phyloP scores from a whole-genome alignment of 257 asterid genomes.

The Gentiana dahurica region DNA sequence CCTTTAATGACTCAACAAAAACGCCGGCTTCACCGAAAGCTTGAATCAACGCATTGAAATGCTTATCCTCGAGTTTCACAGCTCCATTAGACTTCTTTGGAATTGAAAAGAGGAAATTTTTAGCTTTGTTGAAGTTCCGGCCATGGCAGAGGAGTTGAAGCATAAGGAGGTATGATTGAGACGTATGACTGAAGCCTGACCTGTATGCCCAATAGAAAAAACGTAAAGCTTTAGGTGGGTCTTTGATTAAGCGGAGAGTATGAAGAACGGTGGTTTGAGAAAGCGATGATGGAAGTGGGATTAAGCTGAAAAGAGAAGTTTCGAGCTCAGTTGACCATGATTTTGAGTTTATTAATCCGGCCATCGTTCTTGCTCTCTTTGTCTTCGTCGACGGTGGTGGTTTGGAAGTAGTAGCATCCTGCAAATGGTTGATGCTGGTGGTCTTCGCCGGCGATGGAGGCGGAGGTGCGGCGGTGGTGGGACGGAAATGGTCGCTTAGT shows the following conservation, averaged over 20 bases:
- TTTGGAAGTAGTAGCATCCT: background rate
- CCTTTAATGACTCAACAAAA: slow-evolving; percentile 57
- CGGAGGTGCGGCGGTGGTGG: background rate
- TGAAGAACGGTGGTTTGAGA: slow-evolving; percentile 64
- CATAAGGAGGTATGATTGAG: slow-evolving; percentile 57
- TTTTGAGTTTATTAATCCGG: slow-evolving; percentile 39
- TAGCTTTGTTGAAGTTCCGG: slow-evolving; percentile 57
- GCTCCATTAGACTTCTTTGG: slow-evolving; percentile 38
- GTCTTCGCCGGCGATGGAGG: background rate
- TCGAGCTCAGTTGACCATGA: slow-evolving; percentile 61
- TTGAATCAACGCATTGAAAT: slow-evolving; percentile 59
- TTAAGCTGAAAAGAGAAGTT: slow-evolving; percentile 34
- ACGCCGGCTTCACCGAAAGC: slow-evolving; percentile 71
- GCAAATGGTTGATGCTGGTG: background rate
- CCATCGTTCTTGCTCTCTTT: slow-evolving; percentile 44
- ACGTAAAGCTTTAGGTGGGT: slow-evolving; percentile 47
- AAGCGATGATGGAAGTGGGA: slow-evolving; percentile 24
- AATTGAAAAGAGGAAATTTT: slow-evolving; percentile 65
- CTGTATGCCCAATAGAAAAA: slow-evolving; percentile 62
- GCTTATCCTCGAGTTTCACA: slow-evolving; percentile 43
- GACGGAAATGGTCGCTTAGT: no score
- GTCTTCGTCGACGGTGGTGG: slow-evolving; percentile 14
- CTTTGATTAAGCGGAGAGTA: slow-evolving; percentile 52
- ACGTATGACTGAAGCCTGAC: slow-evolving; percentile 43
- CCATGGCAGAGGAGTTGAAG: slow-evolving; percentile 50